Evolutionary conservation across 768 basidiomycete species (phyloP).

Genomic region (Clitopilus hobsonii): DNA sequence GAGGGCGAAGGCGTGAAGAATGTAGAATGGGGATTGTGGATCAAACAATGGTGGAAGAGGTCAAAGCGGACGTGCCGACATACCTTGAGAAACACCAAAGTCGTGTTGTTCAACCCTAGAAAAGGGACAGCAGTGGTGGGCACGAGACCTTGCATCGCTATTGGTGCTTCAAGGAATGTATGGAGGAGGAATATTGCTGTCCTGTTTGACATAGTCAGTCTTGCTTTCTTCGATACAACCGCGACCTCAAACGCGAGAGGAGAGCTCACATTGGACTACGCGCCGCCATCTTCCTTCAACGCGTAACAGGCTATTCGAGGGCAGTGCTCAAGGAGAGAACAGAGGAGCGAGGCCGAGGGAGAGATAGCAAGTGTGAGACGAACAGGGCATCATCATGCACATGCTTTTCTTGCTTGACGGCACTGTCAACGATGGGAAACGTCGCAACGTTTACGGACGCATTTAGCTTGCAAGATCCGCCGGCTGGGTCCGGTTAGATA

Average conservation of each 20-base stretch:
- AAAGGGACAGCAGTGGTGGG: conserved; percentile 64
- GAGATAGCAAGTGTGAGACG: too few relatives aligned
- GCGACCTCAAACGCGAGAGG: neutral
- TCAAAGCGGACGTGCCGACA: too few relatives aligned
- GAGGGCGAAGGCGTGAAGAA: neutral
- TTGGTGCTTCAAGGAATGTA: conserved; percentile 71
- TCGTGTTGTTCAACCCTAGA: conserved; percentile 78
- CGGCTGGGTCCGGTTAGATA: neutral
- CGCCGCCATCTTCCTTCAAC: too few relatives aligned
- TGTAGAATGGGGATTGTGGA: too few relatives aligned
- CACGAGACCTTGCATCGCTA: conserved; percentile 74
- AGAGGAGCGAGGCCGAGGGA: too few relatives aligned
- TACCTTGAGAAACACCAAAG: conserved; percentile 72
- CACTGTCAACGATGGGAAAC: neutral
- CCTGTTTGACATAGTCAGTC: conserved; percentile 22
- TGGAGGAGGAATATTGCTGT: conserved; percentile 74
- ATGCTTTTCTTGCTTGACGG: neutral
- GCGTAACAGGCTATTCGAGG: neutral
- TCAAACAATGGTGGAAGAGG: too few relatives aligned
- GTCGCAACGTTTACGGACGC: neutral
- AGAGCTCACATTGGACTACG: neutral
- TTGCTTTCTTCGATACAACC: neutral
- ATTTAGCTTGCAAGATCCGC: neutral
- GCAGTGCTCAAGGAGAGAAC: neutral
- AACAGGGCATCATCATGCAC: neutral